These are phyloP conservation scores for Backusella tarrabulga DNA, from an alignment of 192 early-diverging fungal species.

Conservation along the genomic window DNA sequence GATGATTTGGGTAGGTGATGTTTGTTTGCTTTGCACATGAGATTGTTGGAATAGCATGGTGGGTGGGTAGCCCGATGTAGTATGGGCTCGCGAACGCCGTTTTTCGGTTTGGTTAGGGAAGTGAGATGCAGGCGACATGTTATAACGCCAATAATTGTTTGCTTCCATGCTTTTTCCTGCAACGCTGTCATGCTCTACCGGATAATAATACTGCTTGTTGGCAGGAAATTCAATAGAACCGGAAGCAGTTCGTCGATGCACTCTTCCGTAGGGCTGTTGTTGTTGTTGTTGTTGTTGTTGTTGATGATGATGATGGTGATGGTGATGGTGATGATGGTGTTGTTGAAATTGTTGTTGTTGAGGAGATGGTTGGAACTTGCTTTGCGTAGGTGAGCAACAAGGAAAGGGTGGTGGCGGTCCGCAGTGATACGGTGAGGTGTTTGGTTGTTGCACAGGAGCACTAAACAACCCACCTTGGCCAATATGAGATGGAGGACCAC, in stretches of 20 bases:
- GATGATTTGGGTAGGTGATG: neutral
- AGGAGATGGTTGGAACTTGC: neutral
- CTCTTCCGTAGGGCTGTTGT: neutral
- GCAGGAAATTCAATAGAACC: constrained; percentile 6
- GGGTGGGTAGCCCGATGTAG: constrained; percentile 20
- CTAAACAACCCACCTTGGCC: neutral
- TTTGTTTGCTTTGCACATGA: constrained; percentile 4
- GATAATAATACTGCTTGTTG: neutral
- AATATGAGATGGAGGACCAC: neutral
- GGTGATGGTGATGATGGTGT: neutral
- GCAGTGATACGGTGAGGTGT: neutral
- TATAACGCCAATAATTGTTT: neutral
- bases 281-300: neutral
- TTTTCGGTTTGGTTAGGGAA: neutral
- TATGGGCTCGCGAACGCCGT: constrained; percentile 14
- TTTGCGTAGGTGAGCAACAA: neutral
- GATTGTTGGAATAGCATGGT: constrained; percentile 3
- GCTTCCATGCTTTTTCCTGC: neutral
- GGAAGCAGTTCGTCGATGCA: constrained; percentile 9
- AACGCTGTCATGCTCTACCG: neutral
- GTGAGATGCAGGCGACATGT: neutral
- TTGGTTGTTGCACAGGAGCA: neutral
- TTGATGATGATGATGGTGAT: neutral
- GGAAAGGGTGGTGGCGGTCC: neutral
- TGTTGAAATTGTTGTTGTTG: neutral